Evolutionary conservation across 106 monocot genomes (phyloP).

Genomic region (Phalaenopsis equestris): DNA sequence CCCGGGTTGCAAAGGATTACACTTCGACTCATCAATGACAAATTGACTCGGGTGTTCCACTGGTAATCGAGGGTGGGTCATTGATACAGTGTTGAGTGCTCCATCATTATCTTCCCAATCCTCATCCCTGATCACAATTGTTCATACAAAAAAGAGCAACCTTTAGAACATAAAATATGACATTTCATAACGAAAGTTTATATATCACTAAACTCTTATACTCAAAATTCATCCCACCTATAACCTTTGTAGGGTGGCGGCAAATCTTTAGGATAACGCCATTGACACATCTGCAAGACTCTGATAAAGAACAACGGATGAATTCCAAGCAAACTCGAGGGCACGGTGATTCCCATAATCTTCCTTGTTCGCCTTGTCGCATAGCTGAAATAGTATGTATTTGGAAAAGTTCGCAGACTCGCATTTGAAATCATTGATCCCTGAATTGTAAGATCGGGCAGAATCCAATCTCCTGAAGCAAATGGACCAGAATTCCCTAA

Average conservation of each 20-base stretch:
- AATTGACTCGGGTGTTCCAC: constrained; percentile 50
- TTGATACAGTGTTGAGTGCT: constrained; percentile 67
- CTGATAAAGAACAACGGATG: constrained; percentile 69
- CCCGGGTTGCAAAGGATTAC: constrained; percentile 51
- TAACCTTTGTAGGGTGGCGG: constrained; percentile 67
- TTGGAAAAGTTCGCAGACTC: constrained; percentile 51
- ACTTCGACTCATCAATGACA: constrained; percentile 46
- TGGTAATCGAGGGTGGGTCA: constrained; percentile 67
- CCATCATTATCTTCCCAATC: constrained; percentile 82
- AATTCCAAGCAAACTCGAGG: constrained; percentile 45
- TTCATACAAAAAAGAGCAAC: not conserved
- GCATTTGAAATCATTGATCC: constrained; percentile 51
- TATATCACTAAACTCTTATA: not conserved
- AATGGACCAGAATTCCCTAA: constrained; percentile 67
- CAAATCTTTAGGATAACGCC: constrained; percentile 41
- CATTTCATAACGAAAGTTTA: not conserved
- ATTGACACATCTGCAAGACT: constrained; percentile 72
- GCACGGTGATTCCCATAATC: constrained; percentile 46
- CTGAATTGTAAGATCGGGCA: constrained; percentile 81
- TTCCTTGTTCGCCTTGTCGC: constrained; percentile 77
- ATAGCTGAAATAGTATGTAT: constrained; percentile 86
- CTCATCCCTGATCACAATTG: constrained; percentile 37
- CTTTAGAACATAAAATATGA: not conserved
- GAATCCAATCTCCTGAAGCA: constrained; percentile 83
- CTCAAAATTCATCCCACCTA: constrained; percentile 32